Conservation (phyloP, 768 basidiomycete species). For the Auricularia sp. region DNA sequence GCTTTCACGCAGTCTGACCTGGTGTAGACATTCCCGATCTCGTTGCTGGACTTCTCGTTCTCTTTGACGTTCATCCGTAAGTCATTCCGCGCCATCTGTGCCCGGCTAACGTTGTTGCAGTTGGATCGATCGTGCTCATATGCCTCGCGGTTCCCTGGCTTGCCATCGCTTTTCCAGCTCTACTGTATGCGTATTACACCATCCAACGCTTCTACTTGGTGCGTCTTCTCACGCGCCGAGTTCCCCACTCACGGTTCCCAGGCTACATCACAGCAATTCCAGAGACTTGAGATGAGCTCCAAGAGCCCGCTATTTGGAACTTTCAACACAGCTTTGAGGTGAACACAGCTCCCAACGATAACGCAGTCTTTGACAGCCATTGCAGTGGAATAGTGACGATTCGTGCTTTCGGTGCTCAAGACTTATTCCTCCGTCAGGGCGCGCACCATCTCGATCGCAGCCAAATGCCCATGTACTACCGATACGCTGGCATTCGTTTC, state of each 20-base stretch:
- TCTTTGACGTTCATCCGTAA: neutral
- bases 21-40: neutral
- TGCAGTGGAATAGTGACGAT: neutral
- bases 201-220: conserved; percentile 5
- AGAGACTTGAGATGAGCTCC: conserved; percentile 5
- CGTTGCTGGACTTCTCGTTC: neutral
- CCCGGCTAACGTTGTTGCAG: neutral
- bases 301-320: conserved; percentile 5
- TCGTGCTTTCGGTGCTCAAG: conserved; percentile 4
- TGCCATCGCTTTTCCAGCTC: conserved; percentile 1
- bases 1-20: neutral
- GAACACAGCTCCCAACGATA: neutral
- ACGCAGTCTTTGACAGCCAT: neutral
- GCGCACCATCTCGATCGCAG: conserved; percentile 3
- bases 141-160: conserved; percentile 7
- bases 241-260: neutral
- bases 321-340: conserved; percentile 3
- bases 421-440: conserved; percentile 2
- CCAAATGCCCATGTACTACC: conserved; percentile 6
- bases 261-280: conserved; percentile 2
- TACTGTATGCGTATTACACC: conserved; percentile 2
- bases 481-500: conserved; percentile 6
- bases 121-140: conserved; percentile 4
- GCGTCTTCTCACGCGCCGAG: neutral
- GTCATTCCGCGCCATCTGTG: neutral